A percentile compares a stretch with the other conserved stretches of the same genome.
phyloP scores from a whole-genome alignment of 306 rosid species.

The Herpetospermum pedunculosum region DNA sequence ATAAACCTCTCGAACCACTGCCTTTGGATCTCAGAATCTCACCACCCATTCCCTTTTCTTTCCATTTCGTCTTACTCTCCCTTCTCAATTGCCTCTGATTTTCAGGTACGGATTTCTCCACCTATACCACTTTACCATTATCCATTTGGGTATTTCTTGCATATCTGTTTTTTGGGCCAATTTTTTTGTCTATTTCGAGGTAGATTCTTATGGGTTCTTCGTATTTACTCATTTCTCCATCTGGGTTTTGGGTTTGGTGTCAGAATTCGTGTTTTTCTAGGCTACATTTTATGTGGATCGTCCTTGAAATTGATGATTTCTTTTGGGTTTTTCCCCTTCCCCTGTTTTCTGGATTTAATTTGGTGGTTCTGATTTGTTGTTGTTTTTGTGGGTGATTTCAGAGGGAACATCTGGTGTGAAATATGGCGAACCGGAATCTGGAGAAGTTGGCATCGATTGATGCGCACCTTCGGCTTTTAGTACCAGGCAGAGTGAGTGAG shows the following conservation, averaged over 20 bases:
- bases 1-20: neutral
- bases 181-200: neutral
- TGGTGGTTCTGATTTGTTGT: neutral
- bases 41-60: neutral
- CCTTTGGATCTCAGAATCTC: neutral
- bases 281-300: slow-evolving; percentile 11
- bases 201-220: slow-evolving; percentile 3
- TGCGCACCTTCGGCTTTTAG: slow-evolving; percentile 84
- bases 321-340: neutral
- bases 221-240: slow-evolving; percentile 1
- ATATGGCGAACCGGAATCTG: slow-evolving; percentile 59
- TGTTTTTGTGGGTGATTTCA: slow-evolving; percentile 11
- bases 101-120: neutral
- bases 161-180: neutral
- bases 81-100: neutral
- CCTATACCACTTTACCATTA: neutral
- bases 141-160: neutral
- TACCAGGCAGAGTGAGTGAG: slow-evolving; percentile 81
- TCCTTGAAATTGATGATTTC: neutral
- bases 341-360: neutral
- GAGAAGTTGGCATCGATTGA: slow-evolving; percentile 96
- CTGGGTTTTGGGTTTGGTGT: neutral
- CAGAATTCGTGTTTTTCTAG: neutral
- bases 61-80: neutral
- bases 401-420: slow-evolving; percentile 17